phyloP scores from a whole-genome alignment of 2,329 filamentous ascomycete genomes.

The Penicillium griseofulvum region DNA sequence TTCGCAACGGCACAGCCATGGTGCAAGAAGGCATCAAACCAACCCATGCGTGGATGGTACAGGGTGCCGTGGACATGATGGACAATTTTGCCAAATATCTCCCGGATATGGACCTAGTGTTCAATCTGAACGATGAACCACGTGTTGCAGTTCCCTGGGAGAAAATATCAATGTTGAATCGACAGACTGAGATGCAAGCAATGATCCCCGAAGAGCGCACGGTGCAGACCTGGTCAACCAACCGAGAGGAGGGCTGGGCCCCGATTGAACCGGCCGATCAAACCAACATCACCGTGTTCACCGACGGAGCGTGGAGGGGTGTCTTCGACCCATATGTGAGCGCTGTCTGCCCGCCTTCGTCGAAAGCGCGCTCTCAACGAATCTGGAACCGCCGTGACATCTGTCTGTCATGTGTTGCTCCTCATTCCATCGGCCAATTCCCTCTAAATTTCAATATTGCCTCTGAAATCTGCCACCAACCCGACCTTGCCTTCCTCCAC shows the following conservation, averaged over 20 bases:
- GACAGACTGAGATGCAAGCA: conserved; percentile 23
- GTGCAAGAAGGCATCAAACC: conserved; percentile 52
- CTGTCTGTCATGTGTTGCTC: conserved; percentile 61
- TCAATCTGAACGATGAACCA: conserved; percentile 62
- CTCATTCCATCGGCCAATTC: conserved; percentile 67
- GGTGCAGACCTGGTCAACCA: conserved; percentile 35
- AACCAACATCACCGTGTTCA: conserved; percentile 38
- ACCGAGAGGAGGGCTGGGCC: conserved; percentile 40
- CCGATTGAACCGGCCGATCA: conserved; percentile 36
- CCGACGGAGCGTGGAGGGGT: conserved; percentile 40
- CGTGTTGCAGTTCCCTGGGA: conserved; percentile 56
- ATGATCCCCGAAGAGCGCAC: conserved; percentile 21
- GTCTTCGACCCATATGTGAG: conserved; percentile 46
- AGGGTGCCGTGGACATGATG: conserved; percentile 55
- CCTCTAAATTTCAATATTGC: conserved; percentile 64
- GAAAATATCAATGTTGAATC: conserved; percentile 38
- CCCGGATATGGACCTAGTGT: conserved; percentile 62
- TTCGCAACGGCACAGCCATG: conserved; percentile 53
- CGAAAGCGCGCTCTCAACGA: conserved; percentile 57
- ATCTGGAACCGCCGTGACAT: conserved; percentile 64
- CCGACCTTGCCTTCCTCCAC: conserved; percentile 71
- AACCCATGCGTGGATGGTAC: conserved; percentile 59
- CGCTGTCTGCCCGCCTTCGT: conserved; percentile 61
- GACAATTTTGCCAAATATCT: conserved; percentile 53
- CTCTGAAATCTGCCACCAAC: conserved; percentile 70